Conservation (phyloP, 2,329 filamentous ascomycete genomes). For the Blumeria graminis region DNA sequence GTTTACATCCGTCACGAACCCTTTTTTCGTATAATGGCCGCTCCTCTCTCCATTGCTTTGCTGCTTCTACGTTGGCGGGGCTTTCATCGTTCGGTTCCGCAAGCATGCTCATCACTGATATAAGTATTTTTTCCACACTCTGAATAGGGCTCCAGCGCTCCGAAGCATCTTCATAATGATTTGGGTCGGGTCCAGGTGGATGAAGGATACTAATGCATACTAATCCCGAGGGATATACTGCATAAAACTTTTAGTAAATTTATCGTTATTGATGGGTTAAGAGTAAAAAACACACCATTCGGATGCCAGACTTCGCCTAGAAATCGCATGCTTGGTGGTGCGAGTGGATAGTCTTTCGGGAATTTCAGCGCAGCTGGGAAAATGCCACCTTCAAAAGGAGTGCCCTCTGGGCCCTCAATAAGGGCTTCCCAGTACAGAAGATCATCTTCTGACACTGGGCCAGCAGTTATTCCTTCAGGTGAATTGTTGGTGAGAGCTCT, state of each 20-base stretch:
- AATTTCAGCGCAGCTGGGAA: constrained; percentile 92
- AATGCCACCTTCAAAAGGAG: constrained; percentile 84
- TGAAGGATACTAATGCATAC: constrained; percentile 98
- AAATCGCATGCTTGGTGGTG: constrained; percentile 91
- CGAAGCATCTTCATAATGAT: constrained; percentile 90
- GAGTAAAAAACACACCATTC: constrained; percentile 38
- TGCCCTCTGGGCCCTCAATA: constrained; percentile 86
- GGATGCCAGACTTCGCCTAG: constrained; percentile 88
- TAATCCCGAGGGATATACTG: constrained; percentile 74
- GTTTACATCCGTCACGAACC: constrained; percentile 61
- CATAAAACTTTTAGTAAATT: neutral
- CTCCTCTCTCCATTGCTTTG: constrained; percentile 83
- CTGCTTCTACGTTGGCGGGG: constrained; percentile 85
- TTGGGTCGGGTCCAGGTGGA: constrained; percentile 86
- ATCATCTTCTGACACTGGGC: constrained; percentile 81
- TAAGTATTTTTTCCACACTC: constrained; percentile 90
- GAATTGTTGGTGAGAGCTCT: constrained; percentile 79
- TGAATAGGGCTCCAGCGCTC: constrained; percentile 95
- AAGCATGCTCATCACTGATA: constrained; percentile 95
- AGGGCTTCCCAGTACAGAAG: constrained; percentile 90
- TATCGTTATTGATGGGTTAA: neutral
- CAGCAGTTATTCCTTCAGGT: constrained; percentile 92
- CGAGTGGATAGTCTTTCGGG: constrained; percentile 87
- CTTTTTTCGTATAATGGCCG: constrained; percentile 63
- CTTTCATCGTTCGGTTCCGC: constrained; percentile 93